Evolutionary conservation across 495 filamentous ascomycete species (phyloP), one percentile per base, ranked within the genome.

Genomic region (Aspergillus conjunctus): DNA sequence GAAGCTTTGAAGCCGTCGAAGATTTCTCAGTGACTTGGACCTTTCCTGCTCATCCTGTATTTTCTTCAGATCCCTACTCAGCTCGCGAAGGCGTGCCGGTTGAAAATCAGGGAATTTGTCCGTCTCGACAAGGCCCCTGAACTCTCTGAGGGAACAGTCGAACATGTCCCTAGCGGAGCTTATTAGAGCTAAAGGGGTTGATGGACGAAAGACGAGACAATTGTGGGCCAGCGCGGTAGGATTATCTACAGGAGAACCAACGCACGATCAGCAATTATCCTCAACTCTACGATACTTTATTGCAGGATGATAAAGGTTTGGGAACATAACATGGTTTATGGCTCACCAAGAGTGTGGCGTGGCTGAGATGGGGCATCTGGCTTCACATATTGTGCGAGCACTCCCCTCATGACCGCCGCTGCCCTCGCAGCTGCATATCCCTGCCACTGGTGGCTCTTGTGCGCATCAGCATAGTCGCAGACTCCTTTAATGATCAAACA

Each of bases 391-490:
- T 43, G 39, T 2, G 17, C 39, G 7, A 43, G 17, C 14, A 43
- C 17, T 43, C 14, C 44, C 44, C 21, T 48, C 17, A 21, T 48
- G 5, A 18, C n/a, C n/a, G 68, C 67, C 6, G 74, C 74, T 32
- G 69, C 71, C 1, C 61, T 63, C 17, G 62, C 64, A 17, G 72
- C 69, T 2, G 69, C 71, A 58, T 71, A 75, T 18, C 26, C 50
- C 41, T 75, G 68, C 73, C 69, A 75, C 17, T 60, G 53, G 41
- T 75, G 64, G 43, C 60, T 71, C 56, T 75, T 77, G 41, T 77
- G 69, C 3, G 66, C 66, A 50, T 77, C 72, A 0, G 66, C 57
- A 51, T 77, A 77, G 46, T 77, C 67, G 54, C 61, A 71, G 18
- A 74, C 67, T 7, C 71, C 71, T 10, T 48, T 48, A 17, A 48